A percentile compares a stretch with the other conserved stretches of the same genome.
These are phyloP conservation scores for Straminergon stramineum DNA, from an alignment of 225 moss, liverwort and hornwort species.

Conservation along the genomic window DNA sequence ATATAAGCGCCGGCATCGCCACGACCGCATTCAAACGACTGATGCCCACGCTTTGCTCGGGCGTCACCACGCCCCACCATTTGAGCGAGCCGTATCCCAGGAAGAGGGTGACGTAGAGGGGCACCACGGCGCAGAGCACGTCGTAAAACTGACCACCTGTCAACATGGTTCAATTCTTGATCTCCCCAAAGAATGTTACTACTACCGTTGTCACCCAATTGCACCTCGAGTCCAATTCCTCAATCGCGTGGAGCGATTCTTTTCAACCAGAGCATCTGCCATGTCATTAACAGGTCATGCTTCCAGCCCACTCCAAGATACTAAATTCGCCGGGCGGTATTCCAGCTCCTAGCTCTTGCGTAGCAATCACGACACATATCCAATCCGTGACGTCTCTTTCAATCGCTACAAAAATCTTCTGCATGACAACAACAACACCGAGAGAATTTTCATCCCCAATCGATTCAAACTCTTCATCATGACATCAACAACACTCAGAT, in stretches of 20 bases:
- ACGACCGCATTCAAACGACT: constrained; percentile 28
- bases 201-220: background rate
- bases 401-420: background rate
- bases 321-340: background rate
- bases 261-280: background rate
- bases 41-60: constrained; percentile 36
- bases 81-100: constrained; percentile 38
- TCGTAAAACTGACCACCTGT: constrained; percentile 34
- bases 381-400: background rate
- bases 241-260: background rate
- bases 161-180: constrained; percentile 12
- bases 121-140: constrained; percentile 40
- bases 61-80: constrained; percentile 46
- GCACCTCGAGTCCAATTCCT: background rate
- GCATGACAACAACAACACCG: background rate
- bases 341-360: background rate
- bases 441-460: background rate
- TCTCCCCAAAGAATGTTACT: background rate
- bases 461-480: background rate
- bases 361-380: background rate
- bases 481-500: background rate
- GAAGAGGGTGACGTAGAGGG: constrained; percentile 35
- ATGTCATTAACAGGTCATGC: background rate
- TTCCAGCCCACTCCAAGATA: background rate
- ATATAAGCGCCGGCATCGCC: constrained; percentile 17